Evolutionary conservation across 139 green algal species (phyloP), one percentile per base, ranked within the genome.

Genomic region (Pycnococcus provasolii): DNA sequence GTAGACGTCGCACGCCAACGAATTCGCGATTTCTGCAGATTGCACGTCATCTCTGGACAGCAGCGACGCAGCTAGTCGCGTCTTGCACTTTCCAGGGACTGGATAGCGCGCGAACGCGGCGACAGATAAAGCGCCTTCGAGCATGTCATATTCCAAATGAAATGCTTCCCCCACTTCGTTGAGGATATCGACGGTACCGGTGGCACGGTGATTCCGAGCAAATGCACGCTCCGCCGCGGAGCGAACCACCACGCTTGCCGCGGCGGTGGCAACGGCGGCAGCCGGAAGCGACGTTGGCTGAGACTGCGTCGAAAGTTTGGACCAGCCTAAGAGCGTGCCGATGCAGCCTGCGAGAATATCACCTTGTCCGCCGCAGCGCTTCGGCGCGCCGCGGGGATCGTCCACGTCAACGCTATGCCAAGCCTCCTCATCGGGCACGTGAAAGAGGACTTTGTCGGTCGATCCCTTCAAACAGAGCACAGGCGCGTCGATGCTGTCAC

Each of bases 311-410:
- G 26, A 26, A 26, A 26, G 26, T 26, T 26, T 26, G 26, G 26
- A 26, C 84, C 84, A 89, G 1, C 76, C 77, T 0, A 78, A 50
- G 41, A 83, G 86, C 0, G 73, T 71, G 2, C 79, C 80, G 7
- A 87, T 63, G 39, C 58, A 69, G 7, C 84, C 84, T 7, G 82
- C 77, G 44, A 90, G 75, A 40, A 90, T 71, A 60, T 90, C 84
- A 1, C 84, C 84, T 51, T 88, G 82, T 1, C 84, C 84, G 1
- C 84, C 84, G 47, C 69, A 84, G 26, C 84, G 81, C 57, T 78
- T 74, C 11, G 67, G 73, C 13, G 76, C 70, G 0, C 74, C 75
- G 13, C 46, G 48, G 2, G 6, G 39, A 46, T 60, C 46, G 4
- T 6, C 40, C 2, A 59, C 52, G 13, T 62, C 41, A 26, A 26